These are phyloP conservation scores for Rhodosporidiobolus sp. DNA, from an alignment of 768 basidiomycete species.

Conservation along the genomic window DNA sequence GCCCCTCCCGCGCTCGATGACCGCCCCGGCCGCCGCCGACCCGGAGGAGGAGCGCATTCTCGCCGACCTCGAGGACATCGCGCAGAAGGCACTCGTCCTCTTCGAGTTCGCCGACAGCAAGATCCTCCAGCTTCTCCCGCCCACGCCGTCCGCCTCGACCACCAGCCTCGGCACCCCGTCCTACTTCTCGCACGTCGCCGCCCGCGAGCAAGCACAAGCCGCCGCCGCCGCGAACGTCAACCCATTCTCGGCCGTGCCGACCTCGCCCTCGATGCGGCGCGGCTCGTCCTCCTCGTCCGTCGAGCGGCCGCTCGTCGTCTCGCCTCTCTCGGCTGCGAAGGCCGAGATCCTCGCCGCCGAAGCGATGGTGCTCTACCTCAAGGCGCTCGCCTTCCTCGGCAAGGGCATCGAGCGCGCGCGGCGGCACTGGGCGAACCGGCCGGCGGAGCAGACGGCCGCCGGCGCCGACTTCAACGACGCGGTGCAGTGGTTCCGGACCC, in stretches of 20 bases:
- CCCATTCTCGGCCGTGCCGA: constrained; percentile 39
- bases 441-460: constrained; percentile 62
- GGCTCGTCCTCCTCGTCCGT: constrained; percentile 45
- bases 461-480: constrained; percentile 63
- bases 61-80: constrained; percentile 76
- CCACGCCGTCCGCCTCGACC: constrained; percentile 55
- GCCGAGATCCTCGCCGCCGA: constrained; percentile 51
- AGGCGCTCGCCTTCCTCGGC: constrained; percentile 86
- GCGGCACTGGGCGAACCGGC: constrained; percentile 67
- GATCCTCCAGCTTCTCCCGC: constrained; percentile 84
- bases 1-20: constrained; percentile 34
- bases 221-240: constrained; percentile 28
- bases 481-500: constrained; percentile 80
- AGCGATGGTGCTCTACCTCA: constrained; percentile 82
- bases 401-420: constrained; percentile 79
- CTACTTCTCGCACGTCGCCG: constrained; percentile 35
- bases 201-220: constrained; percentile 33
- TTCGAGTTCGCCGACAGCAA: constrained; percentile 86
- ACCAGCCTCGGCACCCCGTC: constrained; percentile 36
- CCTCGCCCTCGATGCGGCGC: constrained; percentile 36
- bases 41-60: constrained; percentile 75
- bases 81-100: constrained; percentile 92
- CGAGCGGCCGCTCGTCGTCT: constrained; percentile 33
- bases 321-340: constrained; percentile 25
- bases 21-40: constrained; percentile 20